Percentiles rank a stretch among this genome's conserved stretches.
phyloP scores from a whole-genome alignment of 345 rosid species.

The Microcos paniculata region DNA sequence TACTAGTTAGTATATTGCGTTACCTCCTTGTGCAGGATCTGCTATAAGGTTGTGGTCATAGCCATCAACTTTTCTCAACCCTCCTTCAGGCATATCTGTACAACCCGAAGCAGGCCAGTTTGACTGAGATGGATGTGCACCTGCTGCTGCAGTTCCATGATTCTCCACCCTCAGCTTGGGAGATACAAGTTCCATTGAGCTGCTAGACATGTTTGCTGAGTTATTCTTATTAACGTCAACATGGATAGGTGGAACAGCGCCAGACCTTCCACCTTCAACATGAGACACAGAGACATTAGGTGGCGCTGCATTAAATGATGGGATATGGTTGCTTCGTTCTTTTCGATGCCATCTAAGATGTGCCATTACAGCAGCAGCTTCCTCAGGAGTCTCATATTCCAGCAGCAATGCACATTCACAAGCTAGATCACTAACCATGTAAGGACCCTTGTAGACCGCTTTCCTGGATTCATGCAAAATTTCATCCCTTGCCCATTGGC shows the following conservation, averaged over 20 bases:
- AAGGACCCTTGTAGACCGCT: constrained; percentile 73
- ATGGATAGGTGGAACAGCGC: constrained; percentile 28
- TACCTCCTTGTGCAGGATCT: constrained; percentile 61
- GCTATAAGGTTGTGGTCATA: constrained; percentile 22
- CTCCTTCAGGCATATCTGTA: constrained; percentile 37
- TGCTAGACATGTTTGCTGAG: constrained; percentile 44
- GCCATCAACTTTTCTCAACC: constrained; percentile 26
- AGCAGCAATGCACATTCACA: constrained; percentile 78
- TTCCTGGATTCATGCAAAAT: constrained; percentile 83
- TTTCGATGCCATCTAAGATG: constrained; percentile 77
- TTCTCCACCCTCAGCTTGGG: constrained; percentile 58
- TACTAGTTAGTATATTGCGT: background rate
- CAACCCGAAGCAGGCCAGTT: constrained; percentile 49
- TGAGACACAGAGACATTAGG: constrained; percentile 51
- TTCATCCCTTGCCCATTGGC: constrained; percentile 91
- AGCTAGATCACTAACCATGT: constrained; percentile 69
- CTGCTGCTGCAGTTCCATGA: constrained; percentile 40
- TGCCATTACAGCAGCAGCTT: constrained; percentile 78
- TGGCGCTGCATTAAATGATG: constrained; percentile 41
- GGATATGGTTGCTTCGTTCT: constrained; percentile 50
- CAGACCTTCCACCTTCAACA: constrained; percentile 60
- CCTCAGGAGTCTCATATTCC: constrained; percentile 95
- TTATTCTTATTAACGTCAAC: constrained; percentile 40
- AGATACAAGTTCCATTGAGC: constrained; percentile 68
- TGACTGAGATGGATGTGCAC: constrained; percentile 51